These are phyloP conservation scores for Monoraphidium neglectum DNA, from an alignment of 139 green algal genomes.

Conservation along the genomic window DNA sequence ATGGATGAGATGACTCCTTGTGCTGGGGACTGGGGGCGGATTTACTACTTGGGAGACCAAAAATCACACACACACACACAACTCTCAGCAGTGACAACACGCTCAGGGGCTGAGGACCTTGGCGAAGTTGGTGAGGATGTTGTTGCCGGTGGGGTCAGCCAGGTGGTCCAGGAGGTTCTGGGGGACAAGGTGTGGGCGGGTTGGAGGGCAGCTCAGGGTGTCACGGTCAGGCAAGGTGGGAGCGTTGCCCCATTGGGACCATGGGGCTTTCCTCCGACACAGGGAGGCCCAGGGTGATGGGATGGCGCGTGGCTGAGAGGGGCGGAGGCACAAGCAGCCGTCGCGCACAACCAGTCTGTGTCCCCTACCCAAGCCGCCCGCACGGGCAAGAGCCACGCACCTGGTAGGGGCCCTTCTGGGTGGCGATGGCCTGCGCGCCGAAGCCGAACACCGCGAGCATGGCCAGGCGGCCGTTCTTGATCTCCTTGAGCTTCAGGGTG, in stretches of 20 bases:
- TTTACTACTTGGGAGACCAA: too few species aligned
- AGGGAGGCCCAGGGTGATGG: neutral
- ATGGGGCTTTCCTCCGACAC: neutral
- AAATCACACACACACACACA: too few species aligned
- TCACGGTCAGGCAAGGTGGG: too few species aligned
- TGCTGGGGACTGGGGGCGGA: too few species aligned
- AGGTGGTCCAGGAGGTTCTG: constrained; percentile 93
- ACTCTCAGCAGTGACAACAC: too few species aligned
- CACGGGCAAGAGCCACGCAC: constrained; percentile 8
- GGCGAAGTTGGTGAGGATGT: constrained; percentile 93
- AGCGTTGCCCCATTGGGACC: neutral
- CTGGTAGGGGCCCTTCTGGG: neutral
- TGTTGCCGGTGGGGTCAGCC: constrained; percentile 81
- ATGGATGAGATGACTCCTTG: too few species aligned
- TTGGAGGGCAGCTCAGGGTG: constrained; percentile 80
- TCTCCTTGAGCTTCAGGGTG: constrained; percentile 92
- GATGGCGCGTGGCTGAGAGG: neutral
- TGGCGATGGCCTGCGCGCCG: constrained; percentile 33
- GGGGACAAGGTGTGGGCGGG: constrained; percentile 87
- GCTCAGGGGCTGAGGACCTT: too few species aligned
- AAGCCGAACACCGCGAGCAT: constrained; percentile 77
- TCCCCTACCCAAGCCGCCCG: neutral
- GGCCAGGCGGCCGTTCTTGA: constrained; percentile 94
- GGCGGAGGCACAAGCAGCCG: neutral
- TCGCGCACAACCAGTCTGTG: neutral